Evolutionary conservation across 2,329 filamentous ascomycete genomes (phyloP).

Genomic region (Neofusicoccum kwambonambiense): DNA sequence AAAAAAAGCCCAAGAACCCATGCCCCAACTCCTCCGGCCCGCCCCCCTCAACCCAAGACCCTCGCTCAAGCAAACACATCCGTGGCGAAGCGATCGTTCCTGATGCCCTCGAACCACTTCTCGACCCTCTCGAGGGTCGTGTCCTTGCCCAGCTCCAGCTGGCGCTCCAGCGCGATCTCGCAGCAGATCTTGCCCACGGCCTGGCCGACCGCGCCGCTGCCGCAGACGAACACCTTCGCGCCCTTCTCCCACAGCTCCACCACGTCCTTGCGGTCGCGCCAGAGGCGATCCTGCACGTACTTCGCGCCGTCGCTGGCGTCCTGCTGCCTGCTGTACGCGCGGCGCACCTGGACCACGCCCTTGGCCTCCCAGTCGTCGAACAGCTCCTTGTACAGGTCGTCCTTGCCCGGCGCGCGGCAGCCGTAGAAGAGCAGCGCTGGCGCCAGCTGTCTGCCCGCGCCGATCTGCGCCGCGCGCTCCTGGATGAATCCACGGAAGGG

Average conservation of each 20-base stretch:
- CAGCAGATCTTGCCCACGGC: slow-evolving; percentile 44
- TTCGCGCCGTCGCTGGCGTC: slow-evolving; percentile 47
- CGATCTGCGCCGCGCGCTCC: slow-evolving; percentile 41
- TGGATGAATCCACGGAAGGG: slow-evolving; percentile 46
- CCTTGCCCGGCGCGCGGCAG: slow-evolving; percentile 55
- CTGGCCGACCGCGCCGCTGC: slow-evolving; percentile 50
- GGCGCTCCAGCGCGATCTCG: slow-evolving; percentile 43
- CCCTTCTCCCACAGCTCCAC: slow-evolving; percentile 47
- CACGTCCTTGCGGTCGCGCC: slow-evolving; percentile 47
- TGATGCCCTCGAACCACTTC: slow-evolving; percentile 46
- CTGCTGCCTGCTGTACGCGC: slow-evolving; percentile 56
- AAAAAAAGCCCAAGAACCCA: too few relatives aligned
- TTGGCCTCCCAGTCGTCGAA: slow-evolving; percentile 58
- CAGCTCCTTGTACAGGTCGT: slow-evolving; percentile 61
- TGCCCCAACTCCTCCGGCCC: too few relatives aligned
- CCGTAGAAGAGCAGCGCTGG: slow-evolving; percentile 66
- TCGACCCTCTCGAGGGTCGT: slow-evolving; percentile 18
- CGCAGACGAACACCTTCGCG: slow-evolving; percentile 65
- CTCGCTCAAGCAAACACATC: slow-evolving; percentile 42
- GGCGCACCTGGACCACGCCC: slow-evolving; percentile 61
- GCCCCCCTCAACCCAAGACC: too few relatives aligned
- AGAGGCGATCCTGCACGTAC: slow-evolving; percentile 55
- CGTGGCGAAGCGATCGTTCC: slow-evolving; percentile 47
- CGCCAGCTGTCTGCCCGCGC: slow-evolving; percentile 53
- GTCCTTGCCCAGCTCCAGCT: slow-evolving; percentile 30